These are phyloP conservation scores for Nakazawaea holstii DNA, from an alignment of 805 yeast genomes.

Conservation along the genomic window DNA sequence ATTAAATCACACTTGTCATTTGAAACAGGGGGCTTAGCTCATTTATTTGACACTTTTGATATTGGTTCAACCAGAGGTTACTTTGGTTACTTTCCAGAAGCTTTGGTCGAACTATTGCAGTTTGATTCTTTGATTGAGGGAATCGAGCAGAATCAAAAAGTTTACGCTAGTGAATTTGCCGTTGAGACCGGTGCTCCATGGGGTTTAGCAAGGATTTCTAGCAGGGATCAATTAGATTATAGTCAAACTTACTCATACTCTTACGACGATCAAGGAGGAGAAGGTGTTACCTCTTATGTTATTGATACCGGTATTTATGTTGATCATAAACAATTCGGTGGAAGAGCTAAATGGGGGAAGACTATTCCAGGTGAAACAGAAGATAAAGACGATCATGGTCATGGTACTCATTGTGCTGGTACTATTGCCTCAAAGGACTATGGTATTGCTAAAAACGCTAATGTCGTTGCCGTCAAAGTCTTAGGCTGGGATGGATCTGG, in stretches of 20 bases:
- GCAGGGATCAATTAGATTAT: conserved; percentile 55
- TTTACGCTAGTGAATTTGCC: conserved; percentile 42
- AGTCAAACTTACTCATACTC: conserved; percentile 55
- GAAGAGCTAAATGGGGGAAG: conserved; percentile 58
- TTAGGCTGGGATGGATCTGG: conserved; percentile 56
- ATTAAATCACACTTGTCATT: neutral
- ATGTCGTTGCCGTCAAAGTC: conserved; percentile 56
- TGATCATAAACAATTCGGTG: conserved; percentile 52
- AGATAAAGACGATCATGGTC: conserved; percentile 52
- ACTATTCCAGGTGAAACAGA: conserved; percentile 48
- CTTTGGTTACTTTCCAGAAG: conserved; percentile 3
- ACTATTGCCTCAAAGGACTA: conserved; percentile 53
- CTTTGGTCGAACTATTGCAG: neutral
- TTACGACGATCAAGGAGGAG: conserved; percentile 55
- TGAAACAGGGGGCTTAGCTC: neutral
- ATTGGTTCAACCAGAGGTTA: conserved; percentile 8
- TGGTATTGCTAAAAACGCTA: conserved; percentile 58
- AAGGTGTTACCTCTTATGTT: conserved; percentile 52
- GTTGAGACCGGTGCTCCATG: conserved; percentile 65
- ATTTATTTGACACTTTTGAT: conserved; percentile 2
- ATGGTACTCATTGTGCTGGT: conserved; percentile 66
- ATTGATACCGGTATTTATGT: conserved; percentile 53
- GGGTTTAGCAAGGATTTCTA: conserved; percentile 71
- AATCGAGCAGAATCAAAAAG: conserved; percentile 59
- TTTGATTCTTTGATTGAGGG: conserved; percentile 48